Evolutionary conservation across 148 eudicot genomes (phyloP).

Genomic region (Heliamphora exappendiculata): DNA sequence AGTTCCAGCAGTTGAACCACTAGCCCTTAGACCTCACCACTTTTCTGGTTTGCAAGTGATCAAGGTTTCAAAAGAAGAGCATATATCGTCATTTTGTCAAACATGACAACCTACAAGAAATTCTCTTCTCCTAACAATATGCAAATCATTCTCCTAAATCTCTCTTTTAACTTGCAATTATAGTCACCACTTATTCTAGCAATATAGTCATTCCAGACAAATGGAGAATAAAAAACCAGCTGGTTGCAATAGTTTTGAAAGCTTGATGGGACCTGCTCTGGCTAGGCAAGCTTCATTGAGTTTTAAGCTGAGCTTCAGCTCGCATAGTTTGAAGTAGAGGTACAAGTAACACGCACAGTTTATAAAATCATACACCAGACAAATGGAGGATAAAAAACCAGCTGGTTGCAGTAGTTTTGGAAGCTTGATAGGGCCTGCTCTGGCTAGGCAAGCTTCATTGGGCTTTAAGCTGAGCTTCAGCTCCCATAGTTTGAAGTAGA

Average conservation of each 20-base stretch:
- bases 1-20: not conserved
- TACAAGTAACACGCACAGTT: not conserved
- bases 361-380: not conserved
- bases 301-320: not conserved
- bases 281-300: not conserved
- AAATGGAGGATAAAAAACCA: no score
- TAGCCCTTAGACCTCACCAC: no score
- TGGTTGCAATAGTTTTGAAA: not conserved
- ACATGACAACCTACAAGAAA: no score
- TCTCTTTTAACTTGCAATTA: not conserved
- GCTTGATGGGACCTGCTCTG: not conserved
- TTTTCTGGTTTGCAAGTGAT: no score
- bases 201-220: not conserved
- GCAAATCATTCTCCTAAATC: not conserved
- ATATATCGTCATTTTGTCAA: no score
- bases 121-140: no score
- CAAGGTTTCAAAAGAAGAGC: no score
- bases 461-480: not conserved
- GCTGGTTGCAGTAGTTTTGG: not conserved
- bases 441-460: not conserved
- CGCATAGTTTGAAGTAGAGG: not conserved
- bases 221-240: not conserved
- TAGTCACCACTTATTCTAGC: not conserved
- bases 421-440: not conserved
- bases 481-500: not conserved